Percentiles rank a stretch among this genome's conserved stretches.
Evolutionary conservation across 768 basidiomycete genomes (phyloP).

Genomic region (Galerina marginata): DNA sequence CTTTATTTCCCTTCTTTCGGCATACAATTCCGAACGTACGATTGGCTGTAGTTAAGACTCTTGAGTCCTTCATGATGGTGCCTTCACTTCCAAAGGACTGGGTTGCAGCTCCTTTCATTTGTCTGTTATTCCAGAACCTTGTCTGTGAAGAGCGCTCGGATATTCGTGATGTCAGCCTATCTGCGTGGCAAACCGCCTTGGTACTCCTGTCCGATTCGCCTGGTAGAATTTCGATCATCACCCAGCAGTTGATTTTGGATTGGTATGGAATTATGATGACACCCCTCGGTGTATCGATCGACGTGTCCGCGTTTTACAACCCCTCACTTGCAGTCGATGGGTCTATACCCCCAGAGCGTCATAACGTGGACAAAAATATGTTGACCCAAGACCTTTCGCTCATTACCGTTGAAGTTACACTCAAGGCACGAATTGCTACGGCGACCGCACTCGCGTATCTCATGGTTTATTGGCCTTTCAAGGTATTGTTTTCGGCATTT

Average conservation of each 20-base stretch:
- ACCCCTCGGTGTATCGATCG: constrained; percentile 82
- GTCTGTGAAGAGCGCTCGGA: constrained; percentile 89
- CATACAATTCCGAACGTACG: constrained; percentile 96
- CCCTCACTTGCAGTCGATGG: constrained; percentile 57
- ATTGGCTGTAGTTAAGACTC: constrained; percentile 87
- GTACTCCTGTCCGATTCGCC: constrained; percentile 51
- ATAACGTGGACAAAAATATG: constrained; percentile 98
- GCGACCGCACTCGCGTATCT: constrained; percentile 79
- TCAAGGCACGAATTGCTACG: constrained; percentile 80
- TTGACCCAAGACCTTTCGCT: constrained; percentile 88
- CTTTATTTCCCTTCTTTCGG: constrained; percentile 94
- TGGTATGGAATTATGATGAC: constrained; percentile 93
- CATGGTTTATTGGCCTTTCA: constrained; percentile 68
- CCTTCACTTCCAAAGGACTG: constrained; percentile 77
- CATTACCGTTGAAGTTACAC: constrained; percentile 72
- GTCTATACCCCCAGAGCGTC: constrained; percentile 61
- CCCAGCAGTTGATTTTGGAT: constrained; percentile 67
- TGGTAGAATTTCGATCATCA: constrained; percentile 59
- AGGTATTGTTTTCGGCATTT: constrained; percentile 40
- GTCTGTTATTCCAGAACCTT: constrained; percentile 92
- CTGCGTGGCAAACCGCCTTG: constrained; percentile 77
- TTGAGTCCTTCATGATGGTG: constrained; percentile 85
- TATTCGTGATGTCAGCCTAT: constrained; percentile 74
- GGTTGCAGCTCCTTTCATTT: constrained; percentile 78
- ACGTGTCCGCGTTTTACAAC: constrained; percentile 70